Percentiles rank a stretch among this genome's conserved stretches.
phyloP scores from a whole-genome alignment of 2,329 filamentous ascomycete genomes.

The Colletotrichum sp. region DNA sequence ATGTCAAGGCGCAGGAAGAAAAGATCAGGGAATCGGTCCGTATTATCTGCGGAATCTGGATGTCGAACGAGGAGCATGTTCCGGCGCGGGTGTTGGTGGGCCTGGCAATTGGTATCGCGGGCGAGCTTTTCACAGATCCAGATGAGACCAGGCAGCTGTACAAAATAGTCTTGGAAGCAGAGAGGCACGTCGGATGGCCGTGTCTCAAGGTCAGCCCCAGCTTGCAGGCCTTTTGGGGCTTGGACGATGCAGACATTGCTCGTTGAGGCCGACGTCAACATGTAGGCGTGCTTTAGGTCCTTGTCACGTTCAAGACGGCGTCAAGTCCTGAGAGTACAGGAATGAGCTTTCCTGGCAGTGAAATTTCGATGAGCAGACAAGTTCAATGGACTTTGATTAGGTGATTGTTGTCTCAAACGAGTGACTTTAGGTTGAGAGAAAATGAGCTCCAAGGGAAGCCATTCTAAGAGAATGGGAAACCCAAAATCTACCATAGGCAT shows the following conservation, averaged over 20 bases:
- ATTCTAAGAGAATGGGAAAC: background rate
- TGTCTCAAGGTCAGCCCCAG: background rate
- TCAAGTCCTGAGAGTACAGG: background rate
- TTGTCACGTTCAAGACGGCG: background rate
- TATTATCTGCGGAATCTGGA: background rate
- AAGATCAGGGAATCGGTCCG: background rate
- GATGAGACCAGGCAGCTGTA: background rate
- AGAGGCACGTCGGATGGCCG: background rate
- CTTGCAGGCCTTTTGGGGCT: background rate
- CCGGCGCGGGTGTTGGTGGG: background rate
- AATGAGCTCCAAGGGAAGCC: background rate
- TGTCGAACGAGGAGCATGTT: background rate
- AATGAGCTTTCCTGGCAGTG: background rate
- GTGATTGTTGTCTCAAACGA: background rate
- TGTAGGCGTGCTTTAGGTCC: background rate
- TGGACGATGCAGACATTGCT: background rate
- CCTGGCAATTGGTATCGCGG: background rate
- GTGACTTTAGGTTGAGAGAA: background rate
- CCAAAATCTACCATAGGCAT: accelerated
- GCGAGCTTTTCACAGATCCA: background rate
- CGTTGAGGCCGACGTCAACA: background rate
- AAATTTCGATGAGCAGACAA: accelerated
- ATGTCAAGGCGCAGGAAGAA: background rate
- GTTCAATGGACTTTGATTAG: background rate
- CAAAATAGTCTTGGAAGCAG: background rate